Evolutionary conservation across 139 green algal species (phyloP).

Genomic region (Closterium sp.): DNA sequence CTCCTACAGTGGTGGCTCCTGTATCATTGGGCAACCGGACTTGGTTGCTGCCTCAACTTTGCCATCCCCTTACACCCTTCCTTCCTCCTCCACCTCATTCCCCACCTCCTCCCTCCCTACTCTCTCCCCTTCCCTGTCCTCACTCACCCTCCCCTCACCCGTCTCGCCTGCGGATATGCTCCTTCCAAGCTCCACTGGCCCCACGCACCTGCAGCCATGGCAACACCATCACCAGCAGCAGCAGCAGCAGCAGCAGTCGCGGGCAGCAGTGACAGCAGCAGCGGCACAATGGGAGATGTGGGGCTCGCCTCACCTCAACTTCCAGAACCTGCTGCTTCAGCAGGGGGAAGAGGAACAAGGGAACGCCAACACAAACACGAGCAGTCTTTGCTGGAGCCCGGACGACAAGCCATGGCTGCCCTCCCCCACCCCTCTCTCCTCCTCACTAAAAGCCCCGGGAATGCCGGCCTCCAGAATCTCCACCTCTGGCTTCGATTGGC

Average conservation of each 20-base stretch:
- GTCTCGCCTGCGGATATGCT: neutral
- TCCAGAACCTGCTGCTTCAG: neutral
- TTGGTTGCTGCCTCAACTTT: neutral
- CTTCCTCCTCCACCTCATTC: neutral
- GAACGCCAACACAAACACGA: neutral
- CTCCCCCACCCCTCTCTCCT: neutral
- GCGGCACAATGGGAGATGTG: neutral
- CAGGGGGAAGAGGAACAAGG: neutral
- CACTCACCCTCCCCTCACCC: neutral
- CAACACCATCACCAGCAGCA: neutral
- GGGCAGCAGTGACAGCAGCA: neutral
- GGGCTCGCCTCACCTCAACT: neutral
- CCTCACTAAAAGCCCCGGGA: neutral
- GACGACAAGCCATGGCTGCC: neutral
- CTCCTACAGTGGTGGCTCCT: no score
- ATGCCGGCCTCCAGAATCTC: neutral
- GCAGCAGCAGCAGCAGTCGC: neutral
- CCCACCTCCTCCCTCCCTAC: neutral
- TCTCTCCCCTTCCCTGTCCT: neutral
- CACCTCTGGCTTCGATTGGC: neutral
- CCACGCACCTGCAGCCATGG: neutral
- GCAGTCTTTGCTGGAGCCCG: neutral
- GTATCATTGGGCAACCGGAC: no score
- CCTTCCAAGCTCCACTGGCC: neutral
- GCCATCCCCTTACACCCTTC: neutral